phyloP scores from a whole-genome alignment of 768 basidiomycete genomes.

The Kwoniella pini region DNA sequence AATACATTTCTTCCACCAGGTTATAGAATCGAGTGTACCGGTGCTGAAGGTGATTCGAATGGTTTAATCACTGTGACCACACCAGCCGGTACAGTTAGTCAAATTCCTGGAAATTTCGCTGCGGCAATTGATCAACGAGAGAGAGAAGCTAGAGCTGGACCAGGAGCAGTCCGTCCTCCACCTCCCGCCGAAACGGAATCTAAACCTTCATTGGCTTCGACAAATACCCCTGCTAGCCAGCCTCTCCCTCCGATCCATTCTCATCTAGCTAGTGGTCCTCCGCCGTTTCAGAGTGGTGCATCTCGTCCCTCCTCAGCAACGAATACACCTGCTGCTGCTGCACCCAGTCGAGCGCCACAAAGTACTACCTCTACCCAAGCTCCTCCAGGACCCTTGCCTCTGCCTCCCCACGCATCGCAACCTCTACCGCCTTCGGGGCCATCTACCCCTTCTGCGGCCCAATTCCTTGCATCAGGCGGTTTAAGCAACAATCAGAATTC shows the following conservation, averaged over 20 bases:
- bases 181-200: constrained; percentile 3
- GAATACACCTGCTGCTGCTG: background rate
- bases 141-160: constrained; percentile 26
- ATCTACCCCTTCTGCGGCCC: constrained; percentile 46
- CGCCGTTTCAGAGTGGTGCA: constrained; percentile 17
- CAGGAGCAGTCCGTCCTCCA: constrained; percentile 6
- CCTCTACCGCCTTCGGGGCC: constrained; percentile 38
- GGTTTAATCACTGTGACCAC: constrained; percentile 53
- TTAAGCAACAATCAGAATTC: constrained; percentile 10
- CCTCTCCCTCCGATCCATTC: constrained; percentile 22
- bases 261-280: constrained; percentile 30
- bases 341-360: constrained; percentile 10
- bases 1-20: constrained; percentile 95
- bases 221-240: constrained; percentile 6
- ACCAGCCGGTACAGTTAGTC: constrained; percentile 51
- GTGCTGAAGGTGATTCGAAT: constrained; percentile 39
- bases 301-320: constrained; percentile 6
- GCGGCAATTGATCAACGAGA: constrained; percentile 42
- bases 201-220: constrained; percentile 3
- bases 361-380: constrained; percentile 2
- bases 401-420: constrained; percentile 26
- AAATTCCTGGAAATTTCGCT: constrained; percentile 48
- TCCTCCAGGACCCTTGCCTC: constrained; percentile 19
- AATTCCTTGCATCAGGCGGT: constrained; percentile 41
- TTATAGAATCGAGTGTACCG: constrained; percentile 76